Evolutionary conservation across 805 yeast genomes (phyloP).

Genomic region (Cyberlindnera samutprakarnensis): DNA sequence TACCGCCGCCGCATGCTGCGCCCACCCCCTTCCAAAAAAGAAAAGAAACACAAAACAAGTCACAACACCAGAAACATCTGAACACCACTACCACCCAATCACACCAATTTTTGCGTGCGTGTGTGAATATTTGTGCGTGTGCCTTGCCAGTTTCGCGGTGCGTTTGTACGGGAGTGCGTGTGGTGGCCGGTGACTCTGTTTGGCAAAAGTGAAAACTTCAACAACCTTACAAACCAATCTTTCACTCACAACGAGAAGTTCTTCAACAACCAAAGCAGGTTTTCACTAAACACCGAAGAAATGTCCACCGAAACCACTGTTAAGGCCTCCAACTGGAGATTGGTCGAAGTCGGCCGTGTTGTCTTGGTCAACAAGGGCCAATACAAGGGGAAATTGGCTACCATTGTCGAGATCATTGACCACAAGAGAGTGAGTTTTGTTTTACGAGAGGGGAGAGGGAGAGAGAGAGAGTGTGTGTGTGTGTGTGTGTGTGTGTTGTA

Average conservation of each 20-base stretch:
- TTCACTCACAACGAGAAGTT: background rate
- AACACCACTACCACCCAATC: too few relatives aligned
- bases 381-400: conserved; percentile 77
- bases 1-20: too few relatives aligned
- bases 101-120: too few relatives aligned
- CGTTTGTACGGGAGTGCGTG: too few relatives aligned
- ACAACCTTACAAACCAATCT: too few relatives aligned
- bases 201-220: conserved; percentile 1
- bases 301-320: conserved; percentile 73
- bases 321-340: conserved; percentile 98
- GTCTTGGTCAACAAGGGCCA: conserved; percentile 82
- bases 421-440: conserved; percentile 85
- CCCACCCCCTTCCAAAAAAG: too few relatives aligned
- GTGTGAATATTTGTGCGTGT: too few relatives aligned
- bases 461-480: background rate
- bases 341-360: conserved; percentile 98
- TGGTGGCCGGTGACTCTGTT: too few relatives aligned
- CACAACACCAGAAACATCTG: too few relatives aligned
- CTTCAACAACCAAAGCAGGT: background rate
- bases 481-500: too few relatives aligned
- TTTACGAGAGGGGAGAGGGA: background rate
- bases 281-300: conserved; percentile 16
- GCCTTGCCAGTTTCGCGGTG: too few relatives aligned
- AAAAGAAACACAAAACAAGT: too few relatives aligned
- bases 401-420: conserved; percentile 98